phyloP scores from a whole-genome alignment of 2,329 filamentous ascomycete species.

The Botrytis byssoidea region DNA sequence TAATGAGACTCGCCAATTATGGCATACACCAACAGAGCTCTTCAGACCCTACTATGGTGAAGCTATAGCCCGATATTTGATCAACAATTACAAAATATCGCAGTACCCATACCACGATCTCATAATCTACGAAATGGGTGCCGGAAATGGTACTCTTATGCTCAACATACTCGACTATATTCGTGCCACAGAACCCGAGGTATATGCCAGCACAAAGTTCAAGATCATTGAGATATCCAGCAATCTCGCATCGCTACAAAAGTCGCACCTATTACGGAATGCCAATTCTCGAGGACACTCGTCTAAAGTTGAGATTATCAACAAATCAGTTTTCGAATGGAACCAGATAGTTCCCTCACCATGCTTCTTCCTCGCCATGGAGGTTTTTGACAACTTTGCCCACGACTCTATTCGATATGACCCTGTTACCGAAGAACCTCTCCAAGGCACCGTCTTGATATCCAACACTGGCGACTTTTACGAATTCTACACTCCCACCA shows the following conservation, averaged over 20 bases:
- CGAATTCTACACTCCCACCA: conserved; percentile 80
- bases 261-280: conserved; percentile 63
- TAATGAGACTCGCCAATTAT: conserved; percentile 79
- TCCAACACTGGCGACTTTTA: conserved; percentile 85
- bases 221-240: conserved; percentile 94
- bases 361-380: conserved; percentile 96
- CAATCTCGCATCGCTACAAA: conserved; percentile 75
- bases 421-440: conserved; percentile 70
- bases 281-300: conserved; percentile 72
- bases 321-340: conserved; percentile 95
- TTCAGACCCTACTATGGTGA: conserved; percentile 97
- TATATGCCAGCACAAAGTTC: conserved; percentile 91
- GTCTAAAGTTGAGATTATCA: conserved; percentile 90
- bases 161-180: conserved; percentile 97
- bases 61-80: conserved; percentile 91
- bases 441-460: conserved; percentile 87
- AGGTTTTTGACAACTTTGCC: conserved; percentile 98
- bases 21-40: conserved; percentile 97
- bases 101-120: conserved; percentile 95
- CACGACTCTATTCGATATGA: conserved; percentile 95
- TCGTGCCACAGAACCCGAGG: conserved; percentile 80
- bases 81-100: conserved; percentile 93
- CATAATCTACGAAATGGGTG: conserved; percentile 98
- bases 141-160: conserved; percentile 96
- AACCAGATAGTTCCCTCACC: conserved; percentile 80